These are phyloP conservation scores for Alternaria atra DNA, from an alignment of 2,329 filamentous ascomycete genomes.

Conservation along the genomic window DNA sequence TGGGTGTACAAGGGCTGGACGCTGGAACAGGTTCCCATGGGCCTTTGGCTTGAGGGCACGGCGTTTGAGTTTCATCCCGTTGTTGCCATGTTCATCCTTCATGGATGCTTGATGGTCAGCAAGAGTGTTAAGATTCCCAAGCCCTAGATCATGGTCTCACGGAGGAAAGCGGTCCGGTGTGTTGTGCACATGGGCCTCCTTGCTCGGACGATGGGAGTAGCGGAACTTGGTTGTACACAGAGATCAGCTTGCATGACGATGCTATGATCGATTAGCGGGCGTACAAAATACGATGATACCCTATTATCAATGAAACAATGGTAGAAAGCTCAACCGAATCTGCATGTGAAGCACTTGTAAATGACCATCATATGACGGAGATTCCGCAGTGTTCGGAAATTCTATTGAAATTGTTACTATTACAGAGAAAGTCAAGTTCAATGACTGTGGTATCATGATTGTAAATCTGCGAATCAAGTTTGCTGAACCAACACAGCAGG, in stretches of 20 bases:
- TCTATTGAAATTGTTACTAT: neutral
- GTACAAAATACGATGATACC: slow-evolving; percentile 18
- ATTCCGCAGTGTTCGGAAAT: neutral
- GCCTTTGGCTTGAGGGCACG: slow-evolving; percentile 72
- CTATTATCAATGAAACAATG: slow-evolving; percentile 12
- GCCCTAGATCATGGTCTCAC: slow-evolving; percentile 57
- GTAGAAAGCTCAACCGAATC: neutral
- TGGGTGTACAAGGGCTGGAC: slow-evolving; percentile 86
- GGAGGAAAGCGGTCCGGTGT: neutral
- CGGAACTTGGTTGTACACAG: neutral
- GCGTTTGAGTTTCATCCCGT: slow-evolving; percentile 84
- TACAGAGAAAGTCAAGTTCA: slow-evolving; percentile 11
- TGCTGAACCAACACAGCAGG: neutral
- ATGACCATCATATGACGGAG: neutral
- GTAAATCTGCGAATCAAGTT: slow-evolving; percentile 1
- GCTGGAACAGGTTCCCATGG: slow-evolving; percentile 78
- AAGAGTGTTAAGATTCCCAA: slow-evolving; percentile 96
- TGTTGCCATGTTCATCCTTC: slow-evolving; percentile 81
- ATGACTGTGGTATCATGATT: slow-evolving; percentile 17
- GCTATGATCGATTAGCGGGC: slow-evolving; percentile 15
- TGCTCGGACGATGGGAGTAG: neutral
- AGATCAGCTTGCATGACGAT: neutral
- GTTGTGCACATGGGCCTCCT: neutral
- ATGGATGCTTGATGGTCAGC: slow-evolving; percentile 94
- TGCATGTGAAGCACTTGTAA: neutral